Percentiles rank a stretch among this genome's conserved stretches.
Evolutionary conservation across 2,329 filamentous ascomycete genomes (phyloP).

Genomic region (Trichoderma sp.): DNA sequence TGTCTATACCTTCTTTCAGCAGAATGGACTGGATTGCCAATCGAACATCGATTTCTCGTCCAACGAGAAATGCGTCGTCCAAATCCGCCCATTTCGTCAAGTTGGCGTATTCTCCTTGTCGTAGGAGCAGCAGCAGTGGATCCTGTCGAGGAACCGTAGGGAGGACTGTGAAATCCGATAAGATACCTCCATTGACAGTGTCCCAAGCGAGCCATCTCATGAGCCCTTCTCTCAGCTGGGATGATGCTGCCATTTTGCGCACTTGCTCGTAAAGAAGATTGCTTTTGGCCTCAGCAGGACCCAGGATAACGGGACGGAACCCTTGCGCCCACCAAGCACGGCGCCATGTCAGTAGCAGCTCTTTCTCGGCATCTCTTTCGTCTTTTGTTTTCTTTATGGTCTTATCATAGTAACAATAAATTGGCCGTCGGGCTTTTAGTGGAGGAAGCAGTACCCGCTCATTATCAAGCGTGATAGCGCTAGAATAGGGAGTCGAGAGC

Average conservation of each 20-base stretch:
- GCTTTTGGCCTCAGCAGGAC: conserved; percentile 74
- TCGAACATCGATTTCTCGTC: conserved; percentile 62
- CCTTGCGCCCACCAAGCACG: conserved; percentile 95
- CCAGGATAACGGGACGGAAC: conserved; percentile 80
- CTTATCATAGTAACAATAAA: conserved; percentile 90
- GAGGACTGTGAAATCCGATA: conserved; percentile 75
- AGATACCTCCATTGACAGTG: conserved; percentile 78
- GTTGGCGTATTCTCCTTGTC: conserved; percentile 70
- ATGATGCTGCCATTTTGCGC: conserved; percentile 60
- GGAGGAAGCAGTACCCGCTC: conserved; percentile 81
- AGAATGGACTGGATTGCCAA: conserved; percentile 61
- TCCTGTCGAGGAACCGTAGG: conserved; percentile 81
- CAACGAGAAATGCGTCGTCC: conserved; percentile 70
- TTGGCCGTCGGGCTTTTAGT: conserved; percentile 63
- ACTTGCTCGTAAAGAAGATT: conserved; percentile 76
- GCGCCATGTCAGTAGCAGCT: conserved; percentile 81
- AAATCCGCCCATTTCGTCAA: conserved; percentile 74
- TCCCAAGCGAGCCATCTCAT: conserved; percentile 92
- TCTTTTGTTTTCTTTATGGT: conserved; percentile 60
- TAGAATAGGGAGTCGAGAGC: conserved; percentile 82
- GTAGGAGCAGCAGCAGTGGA: conserved; percentile 66
- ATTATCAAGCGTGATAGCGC: conserved; percentile 74
- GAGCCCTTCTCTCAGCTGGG: conserved; percentile 64
- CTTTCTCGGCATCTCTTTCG: conserved; percentile 69
- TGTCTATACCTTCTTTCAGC: conserved; percentile 52